phyloP scores from a whole-genome alignment of 2,329 filamentous ascomycete genomes.

The Phialocephala subalpina region DNA sequence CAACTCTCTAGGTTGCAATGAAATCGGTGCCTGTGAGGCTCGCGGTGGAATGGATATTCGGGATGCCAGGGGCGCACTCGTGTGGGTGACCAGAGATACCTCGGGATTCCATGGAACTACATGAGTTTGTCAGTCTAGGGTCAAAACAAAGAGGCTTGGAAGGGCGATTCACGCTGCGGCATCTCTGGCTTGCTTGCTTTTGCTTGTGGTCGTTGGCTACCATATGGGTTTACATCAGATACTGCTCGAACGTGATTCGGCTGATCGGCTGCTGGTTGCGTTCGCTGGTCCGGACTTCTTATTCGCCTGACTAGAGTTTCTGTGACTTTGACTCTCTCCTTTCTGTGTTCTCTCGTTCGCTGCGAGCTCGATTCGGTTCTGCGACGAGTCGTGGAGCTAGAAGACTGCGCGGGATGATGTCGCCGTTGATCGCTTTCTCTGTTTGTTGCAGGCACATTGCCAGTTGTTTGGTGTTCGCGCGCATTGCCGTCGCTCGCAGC shows the following conservation, averaged over 20 bases:
- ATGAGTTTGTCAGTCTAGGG: constrained; percentile 11
- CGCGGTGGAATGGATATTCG: constrained; percentile 72
- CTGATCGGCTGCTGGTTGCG: constrained; percentile 29
- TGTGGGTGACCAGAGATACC: constrained; percentile 74
- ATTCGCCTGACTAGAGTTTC: constrained; percentile 68
- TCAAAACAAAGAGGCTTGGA: constrained; percentile 5
- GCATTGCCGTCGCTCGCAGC: no score
- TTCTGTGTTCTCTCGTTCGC: constrained; percentile 50
- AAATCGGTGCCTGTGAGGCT: constrained; percentile 74
- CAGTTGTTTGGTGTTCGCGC: no score
- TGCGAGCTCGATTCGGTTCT: constrained; percentile 65
- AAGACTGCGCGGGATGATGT: no score
- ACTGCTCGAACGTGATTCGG: constrained; percentile 32
- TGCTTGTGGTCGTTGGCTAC: constrained; percentile 38
- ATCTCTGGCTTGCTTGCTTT: constrained; percentile 54
- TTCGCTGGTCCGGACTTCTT: constrained; percentile 60
- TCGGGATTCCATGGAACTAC: constrained; percentile 78
- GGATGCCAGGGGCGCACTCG: constrained; percentile 58
- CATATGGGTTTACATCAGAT: constrained; percentile 33
- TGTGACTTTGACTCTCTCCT: constrained; percentile 63
- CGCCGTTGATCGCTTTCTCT: no score
- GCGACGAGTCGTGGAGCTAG: constrained; percentile 54
- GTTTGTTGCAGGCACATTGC: no score
- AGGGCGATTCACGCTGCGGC: constrained; percentile 52
- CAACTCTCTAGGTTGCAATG: constrained; percentile 73